A percentile compares a stretch with the other conserved stretches of the same genome.
phyloP scores from a whole-genome alignment of 2,329 filamentous ascomycete genomes.

The Aspergillus caelatus region DNA sequence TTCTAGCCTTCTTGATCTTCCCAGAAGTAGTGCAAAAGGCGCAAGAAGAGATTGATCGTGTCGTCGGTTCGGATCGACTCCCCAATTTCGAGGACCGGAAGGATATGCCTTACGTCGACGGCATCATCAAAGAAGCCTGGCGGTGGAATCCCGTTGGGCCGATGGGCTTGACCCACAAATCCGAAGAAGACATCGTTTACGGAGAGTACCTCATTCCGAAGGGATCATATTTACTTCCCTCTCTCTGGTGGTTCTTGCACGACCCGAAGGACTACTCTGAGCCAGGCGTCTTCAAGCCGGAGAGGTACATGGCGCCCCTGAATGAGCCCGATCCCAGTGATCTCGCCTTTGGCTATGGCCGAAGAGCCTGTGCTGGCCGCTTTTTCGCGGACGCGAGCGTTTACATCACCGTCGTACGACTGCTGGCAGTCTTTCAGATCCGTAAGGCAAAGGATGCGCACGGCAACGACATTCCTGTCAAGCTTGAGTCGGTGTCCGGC shows the following conservation, averaged over 20 bases:
- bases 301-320: constrained; percentile 7
- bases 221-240: constrained; percentile 6
- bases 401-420: constrained; percentile 46
- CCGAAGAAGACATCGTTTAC: constrained; percentile 1
- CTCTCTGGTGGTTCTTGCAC: constrained; percentile 13
- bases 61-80: constrained; percentile 36
- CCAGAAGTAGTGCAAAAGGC: constrained; percentile 48
- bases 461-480: constrained; percentile 18
- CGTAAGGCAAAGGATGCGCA: constrained; percentile 40
- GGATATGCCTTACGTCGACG: constrained; percentile 25
- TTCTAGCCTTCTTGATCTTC: constrained; percentile 55
- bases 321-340: constrained; percentile 11
- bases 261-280: constrained; percentile 14
- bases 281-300: constrained; percentile 10
- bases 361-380: constrained; percentile 39
- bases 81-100: constrained; percentile 38
- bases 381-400: constrained; percentile 43
- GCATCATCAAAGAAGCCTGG: constrained; percentile 37
- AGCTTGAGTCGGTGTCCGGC: constrained; percentile 36
- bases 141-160: not conserved
- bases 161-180: constrained; percentile 1
- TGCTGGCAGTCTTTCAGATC: constrained; percentile 52
- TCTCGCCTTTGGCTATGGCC: constrained; percentile 13
- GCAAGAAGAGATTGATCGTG: constrained; percentile 32
- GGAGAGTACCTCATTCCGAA: constrained; percentile 9